These are phyloP conservation scores for Lactifluus volemus DNA, from an alignment of 768 basidiomycete genomes.

Conservation along the genomic window DNA sequence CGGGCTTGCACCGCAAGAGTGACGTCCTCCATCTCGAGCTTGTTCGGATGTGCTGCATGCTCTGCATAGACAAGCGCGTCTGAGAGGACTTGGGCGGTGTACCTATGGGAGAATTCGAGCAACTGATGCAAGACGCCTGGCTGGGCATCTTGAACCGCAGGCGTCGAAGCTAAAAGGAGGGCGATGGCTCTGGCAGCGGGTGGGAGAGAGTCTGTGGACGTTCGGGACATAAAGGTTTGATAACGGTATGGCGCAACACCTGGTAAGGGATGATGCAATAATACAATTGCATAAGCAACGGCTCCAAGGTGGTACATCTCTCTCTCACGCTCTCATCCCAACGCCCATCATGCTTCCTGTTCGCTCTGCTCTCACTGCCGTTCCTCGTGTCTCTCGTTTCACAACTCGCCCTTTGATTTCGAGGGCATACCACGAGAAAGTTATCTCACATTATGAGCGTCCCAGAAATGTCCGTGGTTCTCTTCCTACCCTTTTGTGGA, in stretches of 20 bases:
- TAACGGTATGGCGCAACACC: background rate
- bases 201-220: constrained; percentile 51
- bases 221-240: constrained; percentile 32
- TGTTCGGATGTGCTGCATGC: constrained; percentile 69
- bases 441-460: constrained; percentile 94
- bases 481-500: constrained; percentile 23
- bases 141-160: constrained; percentile 78
- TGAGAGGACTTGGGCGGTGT: constrained; percentile 73
- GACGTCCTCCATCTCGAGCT: constrained; percentile 78
- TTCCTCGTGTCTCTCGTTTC: constrained; percentile 36
- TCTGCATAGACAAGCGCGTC: constrained; percentile 86
- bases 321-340: constrained; percentile 15
- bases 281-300: background rate
- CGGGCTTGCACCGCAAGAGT: constrained; percentile 77
- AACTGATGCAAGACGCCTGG: constrained; percentile 82
- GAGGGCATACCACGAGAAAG: constrained; percentile 90
- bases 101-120: constrained; percentile 79
- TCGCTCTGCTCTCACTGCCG: constrained; percentile 38
- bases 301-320: too few species aligned
- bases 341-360: constrained; percentile 59
- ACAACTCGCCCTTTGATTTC: constrained; percentile 42
- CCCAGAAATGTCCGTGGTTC: constrained; percentile 79
- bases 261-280: background rate
- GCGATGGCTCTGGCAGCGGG: constrained; percentile 80
- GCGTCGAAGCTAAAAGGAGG: constrained; percentile 72